Base-by-base conservation (phyloP, 108 stramenopile species). In the Cylindrotheca closterium region DNA sequence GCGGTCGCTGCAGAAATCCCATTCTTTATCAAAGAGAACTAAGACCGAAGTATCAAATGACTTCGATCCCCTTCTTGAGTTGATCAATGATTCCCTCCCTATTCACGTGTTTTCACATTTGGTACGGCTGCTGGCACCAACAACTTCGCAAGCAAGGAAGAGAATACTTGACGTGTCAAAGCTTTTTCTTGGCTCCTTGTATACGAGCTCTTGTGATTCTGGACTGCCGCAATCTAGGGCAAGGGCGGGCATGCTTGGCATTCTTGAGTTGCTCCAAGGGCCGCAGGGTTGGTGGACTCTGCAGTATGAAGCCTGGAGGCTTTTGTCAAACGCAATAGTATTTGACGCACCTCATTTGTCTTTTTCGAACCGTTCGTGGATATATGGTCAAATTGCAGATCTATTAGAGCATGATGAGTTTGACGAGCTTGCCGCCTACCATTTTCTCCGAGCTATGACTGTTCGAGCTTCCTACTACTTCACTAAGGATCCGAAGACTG, bases 251-350 rank as follows among this genome's bases (percentile, higher is more conserved):
- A 22, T 73, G 26, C 29, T 63, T 17, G 63, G 71, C 1, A 24
- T 73, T 28, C 30, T 73, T 34, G 64, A 73, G 49, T n/a, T 73
- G 4, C 2, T 65, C 25, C 56, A 58, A 53, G 42, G 0, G 22
- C 29, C 21, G n/a, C n/a, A n/a, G n/a, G n/a, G n/a, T n/a, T n/a
- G n/a, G n/a, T n/a, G n/a, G n/a, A n/a, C n/a, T n/a, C n/a, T n/a
- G n/a, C n/a, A n/a, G n/a, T n/a, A n/a, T n/a, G 48, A 59, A 22
- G 57, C 71, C 7, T 73, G 71, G 71, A 22, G 7, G 19, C 48
- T 65, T 26, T 32, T 65, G 28, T 73, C 71, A 21, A 42, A 73
- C 26, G 32, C 21, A n/a, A n/a, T 73, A 23, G 71, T 73, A 4
- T 22, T 45, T 21, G 58, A 73, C 22, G 5, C 48, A 15, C 71